Conservation (phyloP, 345 rosid species). For the Eucalyptus sp. region DNA sequence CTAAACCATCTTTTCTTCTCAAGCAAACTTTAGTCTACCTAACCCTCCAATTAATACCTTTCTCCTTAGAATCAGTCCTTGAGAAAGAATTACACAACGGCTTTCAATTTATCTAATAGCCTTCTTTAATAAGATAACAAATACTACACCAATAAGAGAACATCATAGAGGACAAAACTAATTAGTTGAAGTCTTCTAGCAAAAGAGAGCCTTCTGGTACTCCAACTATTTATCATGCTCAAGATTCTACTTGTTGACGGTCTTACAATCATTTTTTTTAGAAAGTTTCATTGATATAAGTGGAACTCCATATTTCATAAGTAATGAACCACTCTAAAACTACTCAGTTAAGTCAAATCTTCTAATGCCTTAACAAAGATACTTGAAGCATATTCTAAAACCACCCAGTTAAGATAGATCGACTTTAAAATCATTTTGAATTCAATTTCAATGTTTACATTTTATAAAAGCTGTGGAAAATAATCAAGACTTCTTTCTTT, state of each 20-base stretch:
- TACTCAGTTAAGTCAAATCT: neutral
- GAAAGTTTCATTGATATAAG: neutral
- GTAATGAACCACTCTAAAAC: neutral
- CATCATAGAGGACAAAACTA: neutral
- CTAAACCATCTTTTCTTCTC: neutral
- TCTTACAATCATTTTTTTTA: neutral
- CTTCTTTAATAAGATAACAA: neutral
- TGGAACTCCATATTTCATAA: neutral
- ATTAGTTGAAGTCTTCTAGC: neutral
- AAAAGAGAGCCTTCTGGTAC: neutral
- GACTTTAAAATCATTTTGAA: neutral
- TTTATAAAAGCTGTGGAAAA: neutral
- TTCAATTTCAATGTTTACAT: neutral
- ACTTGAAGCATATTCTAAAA: neutral
- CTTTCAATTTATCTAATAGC: neutral
- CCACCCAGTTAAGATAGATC: neutral
- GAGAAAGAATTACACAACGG: neutral
- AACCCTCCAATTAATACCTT: neutral
- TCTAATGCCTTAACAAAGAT: neutral
- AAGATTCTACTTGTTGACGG: neutral
- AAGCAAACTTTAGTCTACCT: neutral
- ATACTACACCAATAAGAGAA: neutral
- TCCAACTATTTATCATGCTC: neutral
- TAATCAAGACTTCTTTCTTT: neutral
- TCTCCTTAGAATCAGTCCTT: neutral